phyloP scores from a whole-genome alignment of 2,329 filamentous ascomycete genomes.

The Talaromyces sp. region DNA sequence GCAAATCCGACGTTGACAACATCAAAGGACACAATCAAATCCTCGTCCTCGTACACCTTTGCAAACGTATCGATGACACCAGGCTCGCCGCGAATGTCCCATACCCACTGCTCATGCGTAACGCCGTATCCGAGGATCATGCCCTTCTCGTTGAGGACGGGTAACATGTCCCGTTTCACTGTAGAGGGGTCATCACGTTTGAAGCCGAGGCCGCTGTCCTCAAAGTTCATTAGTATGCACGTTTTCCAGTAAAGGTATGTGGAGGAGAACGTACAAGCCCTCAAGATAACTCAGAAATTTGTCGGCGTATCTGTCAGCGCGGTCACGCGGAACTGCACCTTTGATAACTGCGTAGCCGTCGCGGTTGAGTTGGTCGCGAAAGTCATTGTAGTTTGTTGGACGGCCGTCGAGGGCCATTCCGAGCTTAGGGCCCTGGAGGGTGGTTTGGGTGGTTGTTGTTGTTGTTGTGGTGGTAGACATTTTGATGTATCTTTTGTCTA shows the following conservation, averaged over 20 bases:
- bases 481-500: not conserved
- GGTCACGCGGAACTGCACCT: not conserved
- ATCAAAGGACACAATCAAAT: conserved; percentile 22
- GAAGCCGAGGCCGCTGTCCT: not conserved
- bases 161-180: conserved; percentile 42
- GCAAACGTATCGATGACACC: conserved; percentile 37
- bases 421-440: not conserved
- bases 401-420: not conserved
- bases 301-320: not conserved
- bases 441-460: not conserved
- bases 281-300: not conserved
- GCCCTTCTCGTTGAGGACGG: conserved; percentile 41
- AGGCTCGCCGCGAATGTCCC: conserved; percentile 33
- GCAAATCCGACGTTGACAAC: conserved; percentile 11
- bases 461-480: not conserved
- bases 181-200: not conserved
- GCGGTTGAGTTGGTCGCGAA: conserved; percentile 42
- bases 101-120: conserved; percentile 24
- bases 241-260: too few species aligned
- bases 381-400: conserved; percentile 29
- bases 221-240: not conserved
- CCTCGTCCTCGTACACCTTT: conserved; percentile 33
- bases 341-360: conserved; percentile 20
- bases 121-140: conserved; percentile 10
- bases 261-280: not conserved